Base-by-base conservation (phyloP, 805 yeast genomes). In the Millerozyma miso region DNA sequence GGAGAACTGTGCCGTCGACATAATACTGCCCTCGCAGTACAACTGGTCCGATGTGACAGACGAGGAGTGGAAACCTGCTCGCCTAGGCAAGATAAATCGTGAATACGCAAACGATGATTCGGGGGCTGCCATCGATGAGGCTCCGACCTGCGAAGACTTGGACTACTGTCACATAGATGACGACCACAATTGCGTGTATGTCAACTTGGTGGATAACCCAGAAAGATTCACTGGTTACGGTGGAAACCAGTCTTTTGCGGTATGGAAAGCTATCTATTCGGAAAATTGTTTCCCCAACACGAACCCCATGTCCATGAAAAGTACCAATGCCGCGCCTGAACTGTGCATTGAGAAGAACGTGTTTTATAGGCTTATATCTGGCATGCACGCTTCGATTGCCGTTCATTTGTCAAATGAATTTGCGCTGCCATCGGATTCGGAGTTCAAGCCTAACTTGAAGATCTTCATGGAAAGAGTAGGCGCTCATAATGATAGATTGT, bases 161-260 rank as follows among this genome's bases (percentile, higher is more conserved):
- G 87, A 83, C 54, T 86, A 84, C 66, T 81, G 87, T 56, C 86
- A 82, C 57, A 65, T 82, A 32, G 87, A 81, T 53, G 74, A 76
- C 37, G 79, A 76, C 51, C 79, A 80, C 53, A 76, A 81, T 46
- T 81, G 89, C 42, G 97, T 88, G 1, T 83, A 84, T 54, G 96
- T 93, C 20, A 88, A 90, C 55, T 74, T 93, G 43, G 72, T 83
- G 16, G 87, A 85, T 42, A 95, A 95, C 58, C 97, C 96, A 0
- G 99, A 93, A 63, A 74, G 98, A 55, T 93, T 87, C 67, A 95
- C 99, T 0, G 99, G 99, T 0, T 93, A 93, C 58, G 85, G 89
- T 26, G 99, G 99, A 23, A 80, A 83, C 39, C 96, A 93, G 56
- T 88, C 97, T 17, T 80, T 83, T 51, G 88, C 85, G 58, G 88